Conservation (phyloP, 805 yeast species). For the Lipomyces oligophaga region DNA sequence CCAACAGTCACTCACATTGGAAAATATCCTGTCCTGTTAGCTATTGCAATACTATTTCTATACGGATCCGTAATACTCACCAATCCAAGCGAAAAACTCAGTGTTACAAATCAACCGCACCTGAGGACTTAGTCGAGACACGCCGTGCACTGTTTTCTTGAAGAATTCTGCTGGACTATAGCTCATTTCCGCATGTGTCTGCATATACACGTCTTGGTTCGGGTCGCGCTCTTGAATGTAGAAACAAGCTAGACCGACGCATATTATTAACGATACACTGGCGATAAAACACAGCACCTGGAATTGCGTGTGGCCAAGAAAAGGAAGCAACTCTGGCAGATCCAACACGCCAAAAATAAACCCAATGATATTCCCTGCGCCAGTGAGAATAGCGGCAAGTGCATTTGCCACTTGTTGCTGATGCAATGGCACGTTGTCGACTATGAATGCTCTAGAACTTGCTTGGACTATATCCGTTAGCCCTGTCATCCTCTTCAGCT, state of each 20-base stretch:
- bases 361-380: constrained; percentile 56
- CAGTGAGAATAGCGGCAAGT: constrained; percentile 64
- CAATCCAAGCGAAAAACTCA: constrained; percentile 65
- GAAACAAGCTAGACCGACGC: constrained; percentile 43
- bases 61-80: constrained; percentile 29
- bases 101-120: constrained; percentile 51
- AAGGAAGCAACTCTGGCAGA: constrained; percentile 40
- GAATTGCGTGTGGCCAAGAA: constrained; percentile 50
- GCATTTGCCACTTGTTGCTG: constrained; percentile 61
- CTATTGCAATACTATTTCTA: background rate
- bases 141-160: constrained; percentile 16
- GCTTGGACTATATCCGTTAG: constrained; percentile 50
- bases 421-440: constrained; percentile 54
- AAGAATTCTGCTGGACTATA: constrained; percentile 13
- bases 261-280: constrained; percentile 41
- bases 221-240: constrained; percentile 45
- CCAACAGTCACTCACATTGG: constrained; percentile 18
- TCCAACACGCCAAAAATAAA: constrained; percentile 52
- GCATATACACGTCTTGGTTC: constrained; percentile 44
- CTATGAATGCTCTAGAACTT: constrained; percentile 56
- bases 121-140: constrained; percentile 46
- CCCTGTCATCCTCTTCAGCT: background rate
- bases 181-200: constrained; percentile 31
- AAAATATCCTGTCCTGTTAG: constrained; percentile 16
- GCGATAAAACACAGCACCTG: constrained; percentile 48